phyloP scores from a whole-genome alignment of 352 stramenopile species.

The Phytophthora pluvialis region DNA sequence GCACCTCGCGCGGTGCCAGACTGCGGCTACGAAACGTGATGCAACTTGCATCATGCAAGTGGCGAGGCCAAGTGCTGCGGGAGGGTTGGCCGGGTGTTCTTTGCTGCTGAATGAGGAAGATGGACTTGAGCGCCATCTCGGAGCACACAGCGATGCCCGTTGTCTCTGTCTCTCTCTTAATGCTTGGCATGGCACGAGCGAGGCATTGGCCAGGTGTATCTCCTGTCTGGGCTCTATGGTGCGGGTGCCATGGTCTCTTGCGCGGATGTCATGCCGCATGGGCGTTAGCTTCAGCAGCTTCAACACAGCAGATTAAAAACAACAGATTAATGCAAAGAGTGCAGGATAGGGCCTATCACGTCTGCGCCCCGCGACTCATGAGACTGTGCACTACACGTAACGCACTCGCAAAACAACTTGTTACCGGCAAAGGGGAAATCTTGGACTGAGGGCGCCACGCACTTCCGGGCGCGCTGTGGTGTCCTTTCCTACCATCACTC shows the following conservation, averaged over 20 bases:
- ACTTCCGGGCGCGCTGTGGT: too few relatives aligned
- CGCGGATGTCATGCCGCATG: not conserved
- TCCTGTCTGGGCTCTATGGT: constrained; percentile 1
- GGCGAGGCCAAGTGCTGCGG: too few relatives aligned
- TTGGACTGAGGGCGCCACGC: too few relatives aligned
- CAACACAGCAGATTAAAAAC: not conserved
- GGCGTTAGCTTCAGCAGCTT: not conserved
- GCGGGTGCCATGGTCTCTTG: not conserved
- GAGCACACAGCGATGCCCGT: not conserved
- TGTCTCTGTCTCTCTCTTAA: constrained; percentile 5
- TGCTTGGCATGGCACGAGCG: not conserved
- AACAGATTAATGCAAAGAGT: constrained; percentile 11
- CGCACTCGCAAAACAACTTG: too few relatives aligned
- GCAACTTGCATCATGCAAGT: too few relatives aligned
- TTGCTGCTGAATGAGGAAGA: constrained; percentile 16
- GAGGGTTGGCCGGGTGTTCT: not conserved
- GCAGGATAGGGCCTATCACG: not conserved
- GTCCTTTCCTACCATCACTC: too few relatives aligned
- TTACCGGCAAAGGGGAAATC: too few relatives aligned
- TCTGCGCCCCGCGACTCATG: not conserved
- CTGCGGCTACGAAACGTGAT: too few relatives aligned
- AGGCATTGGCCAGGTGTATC: not conserved
- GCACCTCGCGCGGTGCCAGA: not conserved
- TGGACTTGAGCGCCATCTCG: not conserved
- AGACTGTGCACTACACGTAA: too few relatives aligned